These are phyloP conservation scores for Flammula alnicola DNA, from an alignment of 1,284 basidiomycete genomes.

Conservation along the genomic window DNA sequence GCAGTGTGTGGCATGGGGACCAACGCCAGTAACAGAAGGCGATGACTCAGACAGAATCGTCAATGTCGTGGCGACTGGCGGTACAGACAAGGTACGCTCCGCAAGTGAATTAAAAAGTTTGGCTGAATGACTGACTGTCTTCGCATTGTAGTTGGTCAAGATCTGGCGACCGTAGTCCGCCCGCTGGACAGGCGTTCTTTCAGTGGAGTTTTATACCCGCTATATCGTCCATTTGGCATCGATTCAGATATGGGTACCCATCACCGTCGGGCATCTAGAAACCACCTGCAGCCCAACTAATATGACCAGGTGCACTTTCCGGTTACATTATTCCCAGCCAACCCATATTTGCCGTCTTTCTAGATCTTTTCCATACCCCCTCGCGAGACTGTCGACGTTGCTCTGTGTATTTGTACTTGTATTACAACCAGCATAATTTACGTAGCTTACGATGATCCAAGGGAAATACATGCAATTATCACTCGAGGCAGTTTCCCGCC, in stretches of 20 bases:
- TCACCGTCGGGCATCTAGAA: background rate
- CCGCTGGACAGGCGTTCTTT: background rate
- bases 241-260: background rate
- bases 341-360: background rate
- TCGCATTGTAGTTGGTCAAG: constrained; percentile 52
- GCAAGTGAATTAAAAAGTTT: background rate
- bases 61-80: constrained; percentile 83
- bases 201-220: constrained; percentile 1
- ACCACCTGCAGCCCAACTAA: constrained; percentile 2
- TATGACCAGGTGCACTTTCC: background rate
- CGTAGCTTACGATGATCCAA: constrained; percentile 17
- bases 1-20: constrained; percentile 81
- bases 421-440: constrained; percentile 24
- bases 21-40: constrained; percentile 47
- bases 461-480: constrained; percentile 10
- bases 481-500: background rate
- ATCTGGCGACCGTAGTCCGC: constrained; percentile 57
- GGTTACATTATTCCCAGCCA: background rate
- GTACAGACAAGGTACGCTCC: constrained; percentile 56
- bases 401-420: constrained; percentile 27
- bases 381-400: constrained; percentile 12
- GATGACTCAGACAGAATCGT: constrained; percentile 59
- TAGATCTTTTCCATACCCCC: background rate
- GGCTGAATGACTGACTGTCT: background rate
- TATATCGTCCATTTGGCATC: background rate